Conservation (phyloP, 2,329 filamentous ascomycete species). For the Sporothrix luriei region DNA sequence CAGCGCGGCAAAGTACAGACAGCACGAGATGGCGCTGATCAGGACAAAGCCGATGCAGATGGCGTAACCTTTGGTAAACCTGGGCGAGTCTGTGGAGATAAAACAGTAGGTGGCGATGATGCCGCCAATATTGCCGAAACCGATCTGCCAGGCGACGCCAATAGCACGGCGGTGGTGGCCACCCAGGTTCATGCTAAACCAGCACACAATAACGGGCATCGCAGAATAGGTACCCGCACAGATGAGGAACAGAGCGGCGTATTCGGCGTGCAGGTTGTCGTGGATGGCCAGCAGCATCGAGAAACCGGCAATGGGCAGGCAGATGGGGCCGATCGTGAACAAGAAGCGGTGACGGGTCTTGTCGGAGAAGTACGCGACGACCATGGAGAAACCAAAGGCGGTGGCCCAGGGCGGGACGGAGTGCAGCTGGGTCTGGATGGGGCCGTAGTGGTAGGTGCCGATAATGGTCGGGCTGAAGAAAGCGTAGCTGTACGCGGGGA, state of each 20-base stretch:
- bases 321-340: constrained; percentile 71
- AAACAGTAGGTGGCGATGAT: constrained; percentile 77
- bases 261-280: constrained; percentile 67
- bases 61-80: constrained; percentile 71
- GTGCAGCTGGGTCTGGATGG: constrained; percentile 61
- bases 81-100: constrained; percentile 65
- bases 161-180: constrained; percentile 72
- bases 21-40: constrained; percentile 64
- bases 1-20: constrained; percentile 62
- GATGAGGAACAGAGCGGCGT: constrained; percentile 79
- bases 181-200: constrained; percentile 79
- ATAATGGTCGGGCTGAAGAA: constrained; percentile 78
- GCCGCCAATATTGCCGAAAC: constrained; percentile 77
- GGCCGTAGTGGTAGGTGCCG: constrained; percentile 62
- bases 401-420: constrained; percentile 64
- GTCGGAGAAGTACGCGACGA: constrained; percentile 73
- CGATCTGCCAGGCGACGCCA: constrained; percentile 75
- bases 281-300: constrained; percentile 73
- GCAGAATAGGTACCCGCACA: constrained; percentile 79
- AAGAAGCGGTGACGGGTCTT: constrained; percentile 70
- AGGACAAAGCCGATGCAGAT: constrained; percentile 76
- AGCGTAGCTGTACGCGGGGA: constrained; percentile 76
- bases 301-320: constrained; percentile 72
- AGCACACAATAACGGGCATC: constrained; percentile 86
- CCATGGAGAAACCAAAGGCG: constrained; percentile 78